Conservation (phyloP, 108 stramenopile species). For the Craspedostauros australis region DNA sequence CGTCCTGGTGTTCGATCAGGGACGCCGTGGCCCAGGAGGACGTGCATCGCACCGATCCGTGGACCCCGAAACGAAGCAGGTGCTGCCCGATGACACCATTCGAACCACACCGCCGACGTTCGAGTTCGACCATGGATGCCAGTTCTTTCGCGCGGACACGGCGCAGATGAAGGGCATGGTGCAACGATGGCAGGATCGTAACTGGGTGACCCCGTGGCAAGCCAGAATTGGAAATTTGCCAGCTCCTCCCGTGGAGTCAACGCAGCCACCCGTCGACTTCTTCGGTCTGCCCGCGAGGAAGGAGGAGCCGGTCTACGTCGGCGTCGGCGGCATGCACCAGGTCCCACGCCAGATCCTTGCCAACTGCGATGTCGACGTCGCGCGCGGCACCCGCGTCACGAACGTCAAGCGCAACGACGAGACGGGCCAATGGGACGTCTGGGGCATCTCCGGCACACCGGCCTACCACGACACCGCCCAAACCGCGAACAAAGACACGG, state of each 20-base stretch:
- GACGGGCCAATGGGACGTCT: constrained; percentile 35
- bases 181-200: constrained; percentile 22
- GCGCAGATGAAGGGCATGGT: constrained; percentile 21
- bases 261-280: constrained; percentile 27
- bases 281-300: constrained; percentile 47
- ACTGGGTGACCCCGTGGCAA: constrained; percentile 39
- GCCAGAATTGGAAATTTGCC: constrained; percentile 31
- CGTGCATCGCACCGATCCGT: constrained; percentile 34
- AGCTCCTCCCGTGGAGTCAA: not conserved
- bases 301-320: constrained; percentile 5
- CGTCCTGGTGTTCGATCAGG: constrained; percentile 60
- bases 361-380: not conserved
- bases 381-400: constrained; percentile 34
- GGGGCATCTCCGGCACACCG: constrained; percentile 30
- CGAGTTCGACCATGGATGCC: constrained; percentile 60
- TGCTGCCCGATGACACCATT: not conserved
- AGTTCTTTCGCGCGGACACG: constrained; percentile 62
- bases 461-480: constrained; percentile 62
- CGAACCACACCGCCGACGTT: constrained; percentile 10
- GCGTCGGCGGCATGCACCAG: constrained; percentile 19
- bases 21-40: constrained; percentile 56
- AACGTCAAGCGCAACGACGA: constrained; percentile 19
- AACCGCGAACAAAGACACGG: not conserved
- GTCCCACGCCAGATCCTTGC: constrained; percentile 10
- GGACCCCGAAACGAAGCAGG: not conserved